Conservation (phyloP, 768 basidiomycete genomes). For the Sarcodon aspratus region DNA sequence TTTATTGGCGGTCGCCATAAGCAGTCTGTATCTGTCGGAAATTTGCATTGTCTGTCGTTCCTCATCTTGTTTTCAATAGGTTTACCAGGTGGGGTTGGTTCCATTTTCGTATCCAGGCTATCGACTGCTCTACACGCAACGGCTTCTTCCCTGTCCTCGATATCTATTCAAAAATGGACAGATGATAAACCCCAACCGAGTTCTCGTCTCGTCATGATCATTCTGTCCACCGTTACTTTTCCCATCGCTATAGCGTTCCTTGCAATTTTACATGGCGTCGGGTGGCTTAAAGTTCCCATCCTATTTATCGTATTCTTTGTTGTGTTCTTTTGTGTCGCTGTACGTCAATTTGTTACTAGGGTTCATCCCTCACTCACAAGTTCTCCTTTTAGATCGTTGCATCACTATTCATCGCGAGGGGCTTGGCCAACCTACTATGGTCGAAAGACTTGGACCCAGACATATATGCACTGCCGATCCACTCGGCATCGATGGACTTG, state of each 20-base stretch:
- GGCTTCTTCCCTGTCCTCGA: conserved; percentile 7
- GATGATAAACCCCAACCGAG: conserved; percentile 21
- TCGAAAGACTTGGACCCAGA: conserved; percentile 73
- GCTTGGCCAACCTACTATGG: conserved; percentile 73
- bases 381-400: conserved; percentile 40
- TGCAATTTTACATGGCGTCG: conserved; percentile 44
- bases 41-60: conserved; percentile 10
- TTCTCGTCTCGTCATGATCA: conserved; percentile 44
- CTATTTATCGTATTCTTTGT: conserved; percentile 60
- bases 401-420: conserved; percentile 57
- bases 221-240: conserved; percentile 60
- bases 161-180: conserved; percentile 1
- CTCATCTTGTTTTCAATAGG: conserved; percentile 26
- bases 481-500: conserved; percentile 82
- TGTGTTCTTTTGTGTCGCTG: conserved; percentile 65
- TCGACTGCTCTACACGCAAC: conserved; percentile 80
- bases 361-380: background rate
- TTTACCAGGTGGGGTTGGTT: conserved; percentile 81
- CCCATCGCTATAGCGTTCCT: conserved; percentile 77
- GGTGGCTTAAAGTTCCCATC: conserved; percentile 69
- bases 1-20: conserved; percentile 78
- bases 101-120: conserved; percentile 83
- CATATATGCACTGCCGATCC: conserved; percentile 87
- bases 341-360: conserved; percentile 25
- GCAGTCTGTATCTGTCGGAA: conserved; percentile 32